Percentiles rank a stretch among this genome's conserved stretches.
Evolutionary conservation across 805 yeast genomes (phyloP).

Genomic region (Zygoascus flipseniorum): DNA sequence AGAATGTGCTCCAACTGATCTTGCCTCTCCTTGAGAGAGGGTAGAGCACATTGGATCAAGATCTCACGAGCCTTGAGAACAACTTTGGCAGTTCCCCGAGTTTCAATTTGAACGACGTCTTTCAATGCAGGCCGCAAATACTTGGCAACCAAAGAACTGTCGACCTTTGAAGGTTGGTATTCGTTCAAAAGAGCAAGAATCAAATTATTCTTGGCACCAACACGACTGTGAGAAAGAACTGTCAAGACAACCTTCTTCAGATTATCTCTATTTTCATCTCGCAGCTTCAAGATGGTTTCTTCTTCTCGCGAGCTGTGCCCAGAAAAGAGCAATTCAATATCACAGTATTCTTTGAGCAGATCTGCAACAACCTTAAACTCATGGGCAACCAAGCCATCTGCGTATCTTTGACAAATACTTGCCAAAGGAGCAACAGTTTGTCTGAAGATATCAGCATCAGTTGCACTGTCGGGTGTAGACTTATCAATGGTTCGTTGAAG

Average conservation of each 20-base stretch:
- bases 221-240: conserved; percentile 85
- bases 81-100: conserved; percentile 87
- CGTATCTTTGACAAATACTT: conserved; percentile 59
- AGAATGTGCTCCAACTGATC: conserved; percentile 96
- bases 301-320: conserved; percentile 77
- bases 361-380: conserved; percentile 69
- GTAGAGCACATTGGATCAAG: conserved; percentile 91
- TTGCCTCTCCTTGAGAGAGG: conserved; percentile 90
- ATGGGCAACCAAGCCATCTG: conserved; percentile 72
- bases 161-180: conserved; percentile 72
- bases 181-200: conserved; percentile 75
- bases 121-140: conserved; percentile 65
- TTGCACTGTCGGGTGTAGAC: conserved; percentile 45
- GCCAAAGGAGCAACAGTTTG: conserved; percentile 65
- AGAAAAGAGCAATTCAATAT: conserved; percentile 69
- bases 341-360: conserved; percentile 62
- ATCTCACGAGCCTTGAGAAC: conserved; percentile 94
- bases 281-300: conserved; percentile 73
- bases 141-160: conserved; percentile 58
- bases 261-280: conserved; percentile 80
- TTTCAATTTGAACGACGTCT: conserved; percentile 77
- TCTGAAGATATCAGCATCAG: conserved; percentile 36
- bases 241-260: conserved; percentile 61
- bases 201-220: conserved; percentile 86
- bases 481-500: conserved; percentile 63